These are phyloP conservation scores for Dictyostelium citrinum DNA, from an alignment of 78 protist genomes.

Conservation along the genomic window DNA sequence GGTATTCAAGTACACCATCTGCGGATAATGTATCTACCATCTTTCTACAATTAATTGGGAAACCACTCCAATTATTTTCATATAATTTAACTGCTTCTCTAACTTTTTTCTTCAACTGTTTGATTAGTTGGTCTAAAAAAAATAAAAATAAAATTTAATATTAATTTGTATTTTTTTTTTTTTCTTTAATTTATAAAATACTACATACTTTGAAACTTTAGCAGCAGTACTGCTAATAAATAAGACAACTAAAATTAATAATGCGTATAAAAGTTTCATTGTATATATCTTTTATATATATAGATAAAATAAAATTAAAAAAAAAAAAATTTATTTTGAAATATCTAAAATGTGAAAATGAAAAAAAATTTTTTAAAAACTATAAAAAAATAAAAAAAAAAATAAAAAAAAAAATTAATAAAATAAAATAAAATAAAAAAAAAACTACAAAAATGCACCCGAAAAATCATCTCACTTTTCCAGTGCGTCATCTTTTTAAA, in stretches of 20 bases:
- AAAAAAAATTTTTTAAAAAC: background rate
- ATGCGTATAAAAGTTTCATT: slow-evolving; percentile 4
- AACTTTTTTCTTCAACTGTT: slow-evolving; percentile 60
- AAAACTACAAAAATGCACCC: background rate
- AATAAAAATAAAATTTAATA: too few relatives aligned
- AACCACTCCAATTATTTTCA: slow-evolving; percentile 77
- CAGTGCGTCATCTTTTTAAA: background rate
- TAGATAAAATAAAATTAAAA: background rate
- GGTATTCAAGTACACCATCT: slow-evolving; percentile 75
- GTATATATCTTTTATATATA: background rate
- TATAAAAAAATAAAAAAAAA: background rate
- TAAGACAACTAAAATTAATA: background rate
- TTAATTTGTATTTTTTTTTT: too few relatives aligned
- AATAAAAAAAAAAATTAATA: background rate
- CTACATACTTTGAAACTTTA: background rate
- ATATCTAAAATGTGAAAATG: background rate
- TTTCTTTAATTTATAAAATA: too few relatives aligned
- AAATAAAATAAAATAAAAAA: background rate
- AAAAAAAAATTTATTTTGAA: background rate
- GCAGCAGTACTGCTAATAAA: background rate
- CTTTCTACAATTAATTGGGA: slow-evolving; percentile 78
- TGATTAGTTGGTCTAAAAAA: background rate
- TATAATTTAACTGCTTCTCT: slow-evolving; percentile 32
- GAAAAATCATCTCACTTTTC: background rate
- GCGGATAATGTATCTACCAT: slow-evolving; percentile 63